Evolutionary conservation across 2,329 filamentous ascomycete species (phyloP).

Genomic region (Pseudogymnoascus sp.): DNA sequence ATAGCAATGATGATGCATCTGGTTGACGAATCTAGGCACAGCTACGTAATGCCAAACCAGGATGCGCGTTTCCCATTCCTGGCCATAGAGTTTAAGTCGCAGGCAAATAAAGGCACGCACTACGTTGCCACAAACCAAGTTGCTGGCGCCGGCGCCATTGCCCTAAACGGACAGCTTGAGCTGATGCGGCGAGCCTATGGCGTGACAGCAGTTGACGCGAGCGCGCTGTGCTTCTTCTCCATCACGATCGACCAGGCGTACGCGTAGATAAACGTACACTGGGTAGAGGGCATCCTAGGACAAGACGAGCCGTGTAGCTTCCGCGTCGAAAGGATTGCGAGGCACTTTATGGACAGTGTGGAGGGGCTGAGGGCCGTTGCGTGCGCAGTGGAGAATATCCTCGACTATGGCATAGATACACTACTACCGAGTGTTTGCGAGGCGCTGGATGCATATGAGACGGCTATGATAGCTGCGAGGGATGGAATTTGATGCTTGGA

Average conservation of each 20-base stretch:
- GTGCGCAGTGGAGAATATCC: neutral
- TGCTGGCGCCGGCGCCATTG: neutral
- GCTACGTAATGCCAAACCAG: neutral
- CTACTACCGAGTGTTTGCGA: neutral
- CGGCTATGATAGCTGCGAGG: neutral
- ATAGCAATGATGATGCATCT: neutral
- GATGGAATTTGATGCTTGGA: neutral
- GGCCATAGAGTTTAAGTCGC: neutral
- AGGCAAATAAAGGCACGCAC: neutral
- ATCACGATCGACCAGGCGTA: neutral
- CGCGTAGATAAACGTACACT: neutral
- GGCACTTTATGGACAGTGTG: neutral
- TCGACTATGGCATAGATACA: neutral
- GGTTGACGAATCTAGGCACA: neutral
- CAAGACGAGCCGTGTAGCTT: neutral
- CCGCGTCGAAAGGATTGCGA: neutral
- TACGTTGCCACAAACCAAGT: neutral
- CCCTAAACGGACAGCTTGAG: neutral
- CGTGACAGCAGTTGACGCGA: neutral
- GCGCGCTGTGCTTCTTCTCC: neutral
- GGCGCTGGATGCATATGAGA: neutral
- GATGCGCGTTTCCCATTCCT: neutral
- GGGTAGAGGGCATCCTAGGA: neutral
- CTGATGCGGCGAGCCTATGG: neutral
- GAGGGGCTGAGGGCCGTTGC: neutral